Percentiles rank a stretch among this genome's conserved stretches.
These are phyloP conservation scores for Linum trigynum DNA, from an alignment of 345 rosid genomes.

Conservation along the genomic window DNA sequence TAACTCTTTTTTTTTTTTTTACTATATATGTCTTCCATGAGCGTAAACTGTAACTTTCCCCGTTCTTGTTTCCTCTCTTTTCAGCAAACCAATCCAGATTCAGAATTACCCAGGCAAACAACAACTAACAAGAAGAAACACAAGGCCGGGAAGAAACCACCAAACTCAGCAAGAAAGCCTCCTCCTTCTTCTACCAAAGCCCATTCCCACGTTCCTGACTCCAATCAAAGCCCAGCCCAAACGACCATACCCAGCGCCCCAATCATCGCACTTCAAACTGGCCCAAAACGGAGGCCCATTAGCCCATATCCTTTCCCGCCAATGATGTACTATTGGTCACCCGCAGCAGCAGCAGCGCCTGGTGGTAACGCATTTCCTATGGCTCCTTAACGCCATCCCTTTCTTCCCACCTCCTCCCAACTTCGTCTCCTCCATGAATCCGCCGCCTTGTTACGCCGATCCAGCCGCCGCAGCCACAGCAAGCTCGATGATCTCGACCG, in stretches of 20 bases:
- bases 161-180: conserved; percentile 16
- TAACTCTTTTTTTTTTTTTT: not conserved
- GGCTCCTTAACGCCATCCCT: conserved; percentile 23
- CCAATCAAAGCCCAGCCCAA: conserved; percentile 23
- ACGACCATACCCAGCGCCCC: conserved; percentile 21
- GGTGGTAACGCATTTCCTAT: conserved; percentile 30
- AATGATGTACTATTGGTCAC: conserved; percentile 28
- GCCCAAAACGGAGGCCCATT: no score
- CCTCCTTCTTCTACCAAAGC: not conserved
- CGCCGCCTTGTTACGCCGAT: conserved; percentile 25
- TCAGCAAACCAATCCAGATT: conserved; percentile 21
- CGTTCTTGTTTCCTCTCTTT: not conserved
- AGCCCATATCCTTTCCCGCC: conserved; percentile 33
- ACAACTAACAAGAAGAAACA: conserved; percentile 21
- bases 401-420: conserved; percentile 26
- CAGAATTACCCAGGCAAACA: conserved; percentile 17
- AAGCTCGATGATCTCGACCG: conserved; percentile 14
- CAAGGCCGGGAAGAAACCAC: conserved; percentile 20
- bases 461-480: conserved; percentile 5
- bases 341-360: conserved; percentile 14
- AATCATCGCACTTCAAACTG: no score
- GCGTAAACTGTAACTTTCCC: no score
- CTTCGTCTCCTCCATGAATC: conserved; percentile 21
- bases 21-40: not conserved
- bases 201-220: conserved; percentile 16